Percentiles rank a stretch among this genome's conserved stretches.
Evolutionary conservation across 495 filamentous ascomycete species (phyloP).

Genomic region (Hypoxylon perforatum): DNA sequence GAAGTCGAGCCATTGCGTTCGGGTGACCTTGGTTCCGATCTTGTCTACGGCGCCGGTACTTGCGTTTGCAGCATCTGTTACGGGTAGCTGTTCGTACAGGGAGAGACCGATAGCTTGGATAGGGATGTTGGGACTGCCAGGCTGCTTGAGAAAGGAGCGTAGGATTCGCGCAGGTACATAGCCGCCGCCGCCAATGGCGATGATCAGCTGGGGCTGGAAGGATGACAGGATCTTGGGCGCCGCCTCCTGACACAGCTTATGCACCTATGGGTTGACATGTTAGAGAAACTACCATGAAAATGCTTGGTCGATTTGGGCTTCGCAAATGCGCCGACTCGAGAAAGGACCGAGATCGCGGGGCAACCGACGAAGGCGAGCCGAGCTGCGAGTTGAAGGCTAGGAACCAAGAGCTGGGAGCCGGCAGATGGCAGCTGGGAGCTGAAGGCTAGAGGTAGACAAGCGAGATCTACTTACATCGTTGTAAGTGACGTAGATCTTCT

Average conservation of each 20-base stretch:
- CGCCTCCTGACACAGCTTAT: conserved; percentile 92
- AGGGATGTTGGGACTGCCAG: conserved; percentile 91
- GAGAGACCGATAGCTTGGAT: conserved; percentile 99
- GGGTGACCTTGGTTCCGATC: conserved; percentile 91
- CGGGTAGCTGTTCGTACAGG: conserved; percentile 86
- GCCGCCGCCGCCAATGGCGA: conserved; percentile 97
- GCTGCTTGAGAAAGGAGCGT: conserved; percentile 94
- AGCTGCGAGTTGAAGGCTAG: neutral
- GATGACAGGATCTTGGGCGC: conserved; percentile 82
- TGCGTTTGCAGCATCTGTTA: conserved; percentile 44
- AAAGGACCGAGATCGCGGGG: conserved; percentile 12
- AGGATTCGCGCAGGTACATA: conserved; percentile 98
- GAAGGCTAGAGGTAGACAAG: conserved; percentile 15
- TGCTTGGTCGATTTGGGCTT: neutral
- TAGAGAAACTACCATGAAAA: conserved; percentile 17
- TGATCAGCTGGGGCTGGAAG: conserved; percentile 94
- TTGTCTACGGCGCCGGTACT: conserved; percentile 68
- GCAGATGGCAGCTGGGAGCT: neutral
- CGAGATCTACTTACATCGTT: conserved; percentile 76
- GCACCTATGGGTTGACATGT: conserved; percentile 69
- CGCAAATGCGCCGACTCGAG: conserved; percentile 6
- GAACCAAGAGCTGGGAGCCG: neutral
- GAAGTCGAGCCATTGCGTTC: conserved; percentile 98
- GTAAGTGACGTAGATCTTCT: conserved; percentile 95
- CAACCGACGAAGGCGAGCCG: too few species aligned